phyloP scores from a whole-genome alignment of 2,329 filamentous ascomycete species.

The Chrysoporthe austroafricana region DNA sequence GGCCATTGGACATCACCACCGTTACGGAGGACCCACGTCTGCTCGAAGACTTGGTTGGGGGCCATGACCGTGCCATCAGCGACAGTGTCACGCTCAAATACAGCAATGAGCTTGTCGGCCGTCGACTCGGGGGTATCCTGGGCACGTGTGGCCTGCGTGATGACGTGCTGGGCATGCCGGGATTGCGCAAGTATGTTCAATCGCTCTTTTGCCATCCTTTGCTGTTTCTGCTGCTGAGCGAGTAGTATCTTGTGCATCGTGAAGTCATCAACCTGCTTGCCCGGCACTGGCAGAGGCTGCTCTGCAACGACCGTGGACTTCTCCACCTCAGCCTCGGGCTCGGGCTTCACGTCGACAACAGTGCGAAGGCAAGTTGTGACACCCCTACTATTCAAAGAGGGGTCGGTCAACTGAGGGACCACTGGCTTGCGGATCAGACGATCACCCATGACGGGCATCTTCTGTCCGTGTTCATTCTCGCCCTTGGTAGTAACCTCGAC shows the following conservation, averaged over 20 bases:
- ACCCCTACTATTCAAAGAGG: constrained; percentile 53
- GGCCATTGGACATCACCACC: constrained; percentile 82
- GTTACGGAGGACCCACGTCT: constrained; percentile 92
- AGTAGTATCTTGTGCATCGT: background rate
- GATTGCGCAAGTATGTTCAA: background rate
- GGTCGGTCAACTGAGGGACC: constrained; percentile 56
- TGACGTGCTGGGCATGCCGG: constrained; percentile 9
- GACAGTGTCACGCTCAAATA: constrained; percentile 79
- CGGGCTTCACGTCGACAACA: constrained; percentile 71
- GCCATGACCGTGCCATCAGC: constrained; percentile 75
- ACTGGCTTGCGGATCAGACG: constrained; percentile 41
- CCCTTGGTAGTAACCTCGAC: constrained; percentile 85
- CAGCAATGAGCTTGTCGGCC: constrained; percentile 45
- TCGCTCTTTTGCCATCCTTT: background rate
- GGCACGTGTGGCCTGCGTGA: constrained; percentile 30
- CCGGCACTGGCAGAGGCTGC: constrained; percentile 14
- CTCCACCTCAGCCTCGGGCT: constrained; percentile 31
- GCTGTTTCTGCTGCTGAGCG: background rate
- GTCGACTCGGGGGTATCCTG: constrained; percentile 7
- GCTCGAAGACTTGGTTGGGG: constrained; percentile 76
- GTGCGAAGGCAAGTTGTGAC: constrained; percentile 65
- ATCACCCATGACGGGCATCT: constrained; percentile 75
- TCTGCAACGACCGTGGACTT: constrained; percentile 11
- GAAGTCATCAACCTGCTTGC: background rate
- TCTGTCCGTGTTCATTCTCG: constrained; percentile 71